A percentile compares a stretch with the other conserved stretches of the same genome.
phyloP scores from a whole-genome alignment of 495 filamentous ascomycete species.

The Oidiodendron maius region DNA sequence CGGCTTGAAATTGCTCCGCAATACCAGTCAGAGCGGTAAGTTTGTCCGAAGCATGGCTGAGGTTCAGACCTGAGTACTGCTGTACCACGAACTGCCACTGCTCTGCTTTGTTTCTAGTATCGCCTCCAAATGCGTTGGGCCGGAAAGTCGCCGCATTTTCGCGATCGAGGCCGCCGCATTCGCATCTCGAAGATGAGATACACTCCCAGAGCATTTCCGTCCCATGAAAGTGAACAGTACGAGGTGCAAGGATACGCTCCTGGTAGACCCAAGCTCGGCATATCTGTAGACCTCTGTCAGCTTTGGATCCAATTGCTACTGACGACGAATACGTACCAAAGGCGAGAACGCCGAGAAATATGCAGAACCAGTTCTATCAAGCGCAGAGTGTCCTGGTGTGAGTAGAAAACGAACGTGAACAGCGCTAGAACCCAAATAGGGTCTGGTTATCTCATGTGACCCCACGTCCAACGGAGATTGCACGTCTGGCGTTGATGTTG shows the following conservation, averaged over 20 bases:
- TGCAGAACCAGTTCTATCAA: conserved; percentile 3
- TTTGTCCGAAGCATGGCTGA: conserved; percentile 6
- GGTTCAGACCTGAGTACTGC: conserved; percentile 6
- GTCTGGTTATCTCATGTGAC: conserved; percentile 1
- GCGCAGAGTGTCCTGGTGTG: background rate
- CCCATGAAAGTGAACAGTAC: conserved; percentile 20
- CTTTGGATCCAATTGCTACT: conserved; percentile 1
- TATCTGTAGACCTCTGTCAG: conserved; percentile 2
- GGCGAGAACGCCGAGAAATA: conserved; percentile 1
- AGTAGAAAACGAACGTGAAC: conserved; percentile 3
- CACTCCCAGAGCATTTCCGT: conserved; percentile 29
- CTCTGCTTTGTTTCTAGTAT: background rate
- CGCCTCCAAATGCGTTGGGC: conserved; percentile 1
- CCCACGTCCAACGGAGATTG: background rate
- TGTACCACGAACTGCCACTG: conserved; percentile 3
- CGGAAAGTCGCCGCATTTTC: background rate
- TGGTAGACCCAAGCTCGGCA: conserved; percentile 31
- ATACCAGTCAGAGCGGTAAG: conserved; percentile 8
- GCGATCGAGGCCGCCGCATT: conserved; percentile 6
- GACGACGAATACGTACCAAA: conserved; percentile 1
- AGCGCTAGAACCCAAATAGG: background rate
- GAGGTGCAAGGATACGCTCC: conserved; percentile 25
- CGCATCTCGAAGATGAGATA: conserved; percentile 5
- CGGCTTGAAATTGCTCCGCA: conserved; percentile 4
- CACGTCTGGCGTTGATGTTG: background rate